Percentiles rank a stretch among this genome's conserved stretches.
Evolutionary conservation across 163 green algal genomes (phyloP).

Genomic region (Chlamydomonas reinhardtii): DNA sequence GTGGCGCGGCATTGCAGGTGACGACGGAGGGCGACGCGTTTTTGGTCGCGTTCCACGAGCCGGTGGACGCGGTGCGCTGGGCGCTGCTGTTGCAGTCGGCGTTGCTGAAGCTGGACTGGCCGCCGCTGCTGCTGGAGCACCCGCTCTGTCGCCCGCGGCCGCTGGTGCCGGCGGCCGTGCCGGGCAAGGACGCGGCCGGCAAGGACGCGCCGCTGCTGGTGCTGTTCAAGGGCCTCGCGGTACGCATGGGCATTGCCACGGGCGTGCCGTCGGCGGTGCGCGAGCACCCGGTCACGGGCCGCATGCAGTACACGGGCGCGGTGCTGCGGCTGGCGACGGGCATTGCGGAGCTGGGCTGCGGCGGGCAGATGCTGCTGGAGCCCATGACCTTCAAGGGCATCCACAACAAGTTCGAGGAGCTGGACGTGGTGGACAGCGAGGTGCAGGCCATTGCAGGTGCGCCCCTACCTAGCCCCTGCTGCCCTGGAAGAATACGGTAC

Average conservation of each 20-base stretch:
- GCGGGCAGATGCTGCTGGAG: slow-evolving; percentile 45
- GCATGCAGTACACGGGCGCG: slow-evolving; percentile 45
- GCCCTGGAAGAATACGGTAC: too few species aligned
- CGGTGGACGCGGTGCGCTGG: slow-evolving; percentile 34
- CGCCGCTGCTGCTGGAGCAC: slow-evolving; percentile 46
- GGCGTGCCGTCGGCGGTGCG: slow-evolving; percentile 28
- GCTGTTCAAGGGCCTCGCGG: slow-evolving; percentile 59
- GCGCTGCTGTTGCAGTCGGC: slow-evolving; percentile 52
- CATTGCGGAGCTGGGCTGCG: slow-evolving; percentile 37
- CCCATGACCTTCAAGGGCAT: slow-evolving; percentile 44
- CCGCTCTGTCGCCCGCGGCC: slow-evolving; percentile 20
- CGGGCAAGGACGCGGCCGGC: background rate
- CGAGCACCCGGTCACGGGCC: slow-evolving; percentile 29
- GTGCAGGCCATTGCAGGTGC: slow-evolving; percentile 28
- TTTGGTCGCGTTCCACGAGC: slow-evolving; percentile 41
- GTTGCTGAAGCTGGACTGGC: slow-evolving; percentile 63
- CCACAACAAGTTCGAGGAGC: slow-evolving; percentile 37
- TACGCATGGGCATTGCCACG: slow-evolving; percentile 67
- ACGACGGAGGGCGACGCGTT: slow-evolving; percentile 59
- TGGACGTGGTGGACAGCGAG: slow-evolving; percentile 32
- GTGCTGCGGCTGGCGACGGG: slow-evolving; percentile 39
- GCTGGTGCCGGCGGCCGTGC: background rate
- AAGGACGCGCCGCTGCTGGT: slow-evolving; percentile 28
- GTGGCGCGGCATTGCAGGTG: background rate
- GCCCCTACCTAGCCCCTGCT: too few species aligned